Evolutionary conservation across 2,329 filamentous ascomycete genomes (phyloP).

Genomic region (Colletotrichum eleusines): DNA sequence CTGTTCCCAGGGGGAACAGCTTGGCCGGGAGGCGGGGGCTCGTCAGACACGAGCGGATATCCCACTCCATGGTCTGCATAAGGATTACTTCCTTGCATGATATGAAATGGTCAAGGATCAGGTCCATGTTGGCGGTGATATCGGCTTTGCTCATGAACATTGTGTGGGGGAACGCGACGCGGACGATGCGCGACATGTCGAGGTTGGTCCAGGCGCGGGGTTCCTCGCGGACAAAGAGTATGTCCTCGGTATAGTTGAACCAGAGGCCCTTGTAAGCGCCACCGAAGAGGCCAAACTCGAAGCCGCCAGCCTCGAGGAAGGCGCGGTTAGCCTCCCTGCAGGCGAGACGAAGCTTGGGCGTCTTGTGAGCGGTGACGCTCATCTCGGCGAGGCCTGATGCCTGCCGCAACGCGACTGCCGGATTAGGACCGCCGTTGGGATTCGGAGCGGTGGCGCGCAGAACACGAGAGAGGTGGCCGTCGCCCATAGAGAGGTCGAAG

Average conservation of each 20-base stretch:
- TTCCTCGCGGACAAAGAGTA: slow-evolving; percentile 30
- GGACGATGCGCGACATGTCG: slow-evolving; percentile 35
- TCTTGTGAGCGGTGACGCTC: slow-evolving; percentile 33
- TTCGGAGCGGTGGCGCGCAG: slow-evolving; percentile 13
- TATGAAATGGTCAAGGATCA: slow-evolving; percentile 27
- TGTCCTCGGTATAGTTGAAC: slow-evolving; percentile 41
- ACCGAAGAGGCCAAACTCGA: slow-evolving; percentile 41
- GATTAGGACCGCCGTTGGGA: slow-evolving; percentile 15
- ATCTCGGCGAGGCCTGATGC: slow-evolving; percentile 34
- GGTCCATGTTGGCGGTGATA: slow-evolving; percentile 22
- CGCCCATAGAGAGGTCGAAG: slow-evolving; percentile 33
- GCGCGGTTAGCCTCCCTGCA: slow-evolving; percentile 38
- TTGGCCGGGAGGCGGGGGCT: slow-evolving; percentile 23
- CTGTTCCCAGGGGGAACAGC: slow-evolving; percentile 18
- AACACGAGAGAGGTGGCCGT: slow-evolving; percentile 32
- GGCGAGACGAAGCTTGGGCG: slow-evolving; percentile 37
- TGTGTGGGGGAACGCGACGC: slow-evolving; percentile 32
- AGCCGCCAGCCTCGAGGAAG: slow-evolving; percentile 29
- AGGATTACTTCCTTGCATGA: slow-evolving; percentile 38
- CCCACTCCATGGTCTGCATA: slow-evolving; percentile 34
- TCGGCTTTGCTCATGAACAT: slow-evolving; percentile 32
- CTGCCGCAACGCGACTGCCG: slow-evolving; percentile 6
- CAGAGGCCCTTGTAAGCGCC: slow-evolving; percentile 37
- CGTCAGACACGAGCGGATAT: slow-evolving; percentile 26
- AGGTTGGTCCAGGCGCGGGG: slow-evolving; percentile 30